Evolutionary conservation across 352 stramenopile species (phyloP).

Genomic region (Phytophthora chlamydospora): DNA sequence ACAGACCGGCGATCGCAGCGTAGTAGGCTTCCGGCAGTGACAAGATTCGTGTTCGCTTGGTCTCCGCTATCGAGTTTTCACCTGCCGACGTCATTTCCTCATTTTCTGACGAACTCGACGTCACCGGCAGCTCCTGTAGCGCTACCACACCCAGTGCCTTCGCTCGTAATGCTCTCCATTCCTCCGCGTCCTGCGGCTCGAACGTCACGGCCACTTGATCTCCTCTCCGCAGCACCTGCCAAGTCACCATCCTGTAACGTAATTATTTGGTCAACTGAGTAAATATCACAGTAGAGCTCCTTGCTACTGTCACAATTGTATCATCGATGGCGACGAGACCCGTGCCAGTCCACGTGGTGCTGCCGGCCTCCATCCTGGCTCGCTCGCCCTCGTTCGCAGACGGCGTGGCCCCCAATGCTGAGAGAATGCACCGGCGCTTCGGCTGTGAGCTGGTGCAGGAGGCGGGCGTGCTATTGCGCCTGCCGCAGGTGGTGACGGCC

Average conservation of each 20-base stretch:
- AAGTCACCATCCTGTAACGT: conserved; percentile 34
- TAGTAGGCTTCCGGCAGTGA: conserved; percentile 61
- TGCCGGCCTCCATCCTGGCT: conserved; percentile 45
- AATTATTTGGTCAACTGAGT: conserved; percentile 5
- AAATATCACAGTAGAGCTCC: conserved; percentile 9
- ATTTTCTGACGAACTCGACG: neutral
- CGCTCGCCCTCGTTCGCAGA: conserved; percentile 60
- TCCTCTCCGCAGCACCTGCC: conserved; percentile 16
- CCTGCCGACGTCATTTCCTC: neutral
- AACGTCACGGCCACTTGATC: conserved; percentile 29
- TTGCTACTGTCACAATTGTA: conserved; percentile 18
- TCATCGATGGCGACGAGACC: conserved; percentile 25
- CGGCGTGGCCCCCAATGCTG: conserved; percentile 37
- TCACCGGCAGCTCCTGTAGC: neutral
- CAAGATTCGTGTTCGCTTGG: conserved; percentile 33
- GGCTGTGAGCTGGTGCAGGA: conserved; percentile 93
- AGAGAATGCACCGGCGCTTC: conserved; percentile 80
- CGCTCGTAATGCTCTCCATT: conserved; percentile 26
- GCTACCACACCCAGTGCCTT: conserved; percentile 25
- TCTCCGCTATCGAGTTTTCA: neutral
- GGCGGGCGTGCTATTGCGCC: conserved; percentile 79
- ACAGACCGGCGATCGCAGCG: conserved; percentile 35
- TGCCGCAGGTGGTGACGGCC: conserved; percentile 91
- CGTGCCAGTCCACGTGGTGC: conserved; percentile 49
- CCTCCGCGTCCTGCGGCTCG: conserved; percentile 10